Evolutionary conservation across 2,329 filamentous ascomycete species (phyloP).

Genomic region (Epichloe amarillans): DNA sequence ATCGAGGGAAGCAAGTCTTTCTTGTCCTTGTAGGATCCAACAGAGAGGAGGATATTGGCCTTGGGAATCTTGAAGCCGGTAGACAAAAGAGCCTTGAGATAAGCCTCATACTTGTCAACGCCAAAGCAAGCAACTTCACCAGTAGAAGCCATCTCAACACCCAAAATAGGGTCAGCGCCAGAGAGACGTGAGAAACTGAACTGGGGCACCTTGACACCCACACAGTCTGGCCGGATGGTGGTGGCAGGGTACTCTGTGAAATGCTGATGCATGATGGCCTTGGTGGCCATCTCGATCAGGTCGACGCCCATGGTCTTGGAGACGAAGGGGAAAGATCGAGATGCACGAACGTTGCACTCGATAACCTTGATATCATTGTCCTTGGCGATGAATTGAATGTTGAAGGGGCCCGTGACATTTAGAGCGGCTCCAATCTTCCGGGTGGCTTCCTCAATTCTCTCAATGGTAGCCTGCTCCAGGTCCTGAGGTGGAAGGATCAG

Average conservation of each 20-base stretch:
- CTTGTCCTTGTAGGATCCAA: slow-evolving; percentile 97
- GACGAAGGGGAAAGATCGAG: slow-evolving; percentile 93
- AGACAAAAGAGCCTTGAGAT: slow-evolving; percentile 88
- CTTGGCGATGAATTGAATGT: slow-evolving; percentile 99
- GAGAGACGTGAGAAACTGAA: slow-evolving; percentile 98
- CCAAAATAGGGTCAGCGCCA: slow-evolving; percentile 87
- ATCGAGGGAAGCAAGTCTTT: slow-evolving; percentile 92
- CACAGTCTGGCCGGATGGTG: slow-evolving; percentile 64
- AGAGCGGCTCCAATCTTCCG: slow-evolving; percentile 87
- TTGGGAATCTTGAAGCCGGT: slow-evolving; percentile 95
- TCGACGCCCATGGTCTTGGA: slow-evolving; percentile 98
- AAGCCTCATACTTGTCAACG: slow-evolving; percentile 91
- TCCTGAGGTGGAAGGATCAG: slow-evolving; percentile 92
- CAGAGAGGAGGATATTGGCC: slow-evolving; percentile 88
- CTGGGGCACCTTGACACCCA: slow-evolving; percentile 95
- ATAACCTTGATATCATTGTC: slow-evolving; percentile 99
- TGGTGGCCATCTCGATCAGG: slow-evolving; percentile 96
- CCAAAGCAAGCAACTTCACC: slow-evolving; percentile 97
- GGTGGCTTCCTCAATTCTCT: slow-evolving; percentile 86
- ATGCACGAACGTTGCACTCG: slow-evolving; percentile 94
- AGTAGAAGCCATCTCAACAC: slow-evolving; percentile 98
- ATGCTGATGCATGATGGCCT: slow-evolving; percentile 80
- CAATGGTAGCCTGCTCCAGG: slow-evolving; percentile 74
- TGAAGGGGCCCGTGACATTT: slow-evolving; percentile 93
- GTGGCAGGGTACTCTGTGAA: slow-evolving; percentile 71